Percentiles rank a stretch among this genome's conserved stretches.
Conservation (phyloP, 192 early-diverging fungal genomes). For the Linderina pennispora region DNA sequence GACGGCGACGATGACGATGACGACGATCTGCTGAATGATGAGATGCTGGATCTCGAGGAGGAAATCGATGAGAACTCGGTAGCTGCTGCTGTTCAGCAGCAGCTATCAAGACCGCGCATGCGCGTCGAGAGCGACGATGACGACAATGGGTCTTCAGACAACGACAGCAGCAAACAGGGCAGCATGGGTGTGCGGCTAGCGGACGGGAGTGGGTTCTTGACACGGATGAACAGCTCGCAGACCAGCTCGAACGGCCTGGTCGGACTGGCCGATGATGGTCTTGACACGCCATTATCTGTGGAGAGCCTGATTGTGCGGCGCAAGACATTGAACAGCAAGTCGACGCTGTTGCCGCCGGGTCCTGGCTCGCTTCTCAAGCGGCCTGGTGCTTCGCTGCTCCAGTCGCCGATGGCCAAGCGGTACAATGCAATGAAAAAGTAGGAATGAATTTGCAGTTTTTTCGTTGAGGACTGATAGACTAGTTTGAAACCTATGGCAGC, state of each 20-base stretch:
- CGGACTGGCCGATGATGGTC: slow-evolving; percentile 1
- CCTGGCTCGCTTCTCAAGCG: no score
- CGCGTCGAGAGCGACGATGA: slow-evolving; percentile 19
- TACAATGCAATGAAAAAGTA: no score
- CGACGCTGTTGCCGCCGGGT: no score
- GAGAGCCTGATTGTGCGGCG: slow-evolving; percentile 37
- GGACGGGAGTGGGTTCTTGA: background rate
- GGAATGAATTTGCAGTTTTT: no score
- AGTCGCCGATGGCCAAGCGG: no score
- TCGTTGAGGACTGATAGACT: no score
- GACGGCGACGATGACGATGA: slow-evolving; percentile 8
- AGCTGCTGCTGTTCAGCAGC: slow-evolving; percentile 14
- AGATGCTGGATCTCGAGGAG: slow-evolving; percentile 26
- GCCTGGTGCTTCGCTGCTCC: no score
- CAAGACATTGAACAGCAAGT: slow-evolving; percentile 12
- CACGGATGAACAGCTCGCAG: slow-evolving; percentile 1
- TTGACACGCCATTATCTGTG: slow-evolving; percentile 25
- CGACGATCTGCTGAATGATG: slow-evolving; percentile 6
- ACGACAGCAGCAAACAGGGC: background rate
- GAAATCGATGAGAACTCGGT: slow-evolving; percentile 16
- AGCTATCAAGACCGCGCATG: slow-evolving; percentile 7
- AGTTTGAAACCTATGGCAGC: no score
- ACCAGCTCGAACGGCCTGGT: background rate
- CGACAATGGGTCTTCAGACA: no score
- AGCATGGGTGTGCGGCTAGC: background rate